Conservation (phyloP, 176 grass and related monocot genomes). For the Aegilops longissima region DNA sequence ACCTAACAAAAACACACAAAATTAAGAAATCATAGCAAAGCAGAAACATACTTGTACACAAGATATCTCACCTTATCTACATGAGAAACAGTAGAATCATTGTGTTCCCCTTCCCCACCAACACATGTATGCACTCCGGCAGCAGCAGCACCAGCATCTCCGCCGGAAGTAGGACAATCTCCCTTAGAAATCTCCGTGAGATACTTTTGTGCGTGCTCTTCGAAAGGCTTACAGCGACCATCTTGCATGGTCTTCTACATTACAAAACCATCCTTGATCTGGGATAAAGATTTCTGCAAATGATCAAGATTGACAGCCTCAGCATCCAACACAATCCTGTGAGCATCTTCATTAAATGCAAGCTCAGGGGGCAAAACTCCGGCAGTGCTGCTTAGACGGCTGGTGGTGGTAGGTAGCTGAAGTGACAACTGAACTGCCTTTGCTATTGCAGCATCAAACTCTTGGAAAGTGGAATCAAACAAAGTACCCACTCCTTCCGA, state of each 20-base stretch:
- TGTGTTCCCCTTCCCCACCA: neutral
- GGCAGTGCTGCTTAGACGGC: neutral
- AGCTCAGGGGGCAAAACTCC: neutral
- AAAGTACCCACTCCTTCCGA: neutral
- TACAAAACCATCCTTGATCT: neutral
- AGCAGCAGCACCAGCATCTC: neutral
- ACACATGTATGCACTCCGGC: neutral
- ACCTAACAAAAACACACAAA: no score
- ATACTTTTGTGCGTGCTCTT: neutral
- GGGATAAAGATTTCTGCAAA: neutral
- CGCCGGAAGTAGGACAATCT: neutral
- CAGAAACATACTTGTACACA: neutral
- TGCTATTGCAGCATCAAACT: neutral
- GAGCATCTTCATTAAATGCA: neutral
- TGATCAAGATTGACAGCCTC: neutral
- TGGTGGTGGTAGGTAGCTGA: neutral
- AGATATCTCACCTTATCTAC: neutral
- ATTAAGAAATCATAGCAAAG: neutral
- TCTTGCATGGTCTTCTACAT: neutral
- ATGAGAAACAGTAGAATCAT: neutral
- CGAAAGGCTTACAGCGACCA: neutral
- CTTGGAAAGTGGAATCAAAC: neutral
- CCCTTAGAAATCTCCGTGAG: neutral
- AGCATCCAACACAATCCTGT: neutral
- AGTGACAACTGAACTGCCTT: neutral